Base-by-base conservation (phyloP, 1,284 basidiomycete genomes). In the Ganoderma lingzhi region DNA sequence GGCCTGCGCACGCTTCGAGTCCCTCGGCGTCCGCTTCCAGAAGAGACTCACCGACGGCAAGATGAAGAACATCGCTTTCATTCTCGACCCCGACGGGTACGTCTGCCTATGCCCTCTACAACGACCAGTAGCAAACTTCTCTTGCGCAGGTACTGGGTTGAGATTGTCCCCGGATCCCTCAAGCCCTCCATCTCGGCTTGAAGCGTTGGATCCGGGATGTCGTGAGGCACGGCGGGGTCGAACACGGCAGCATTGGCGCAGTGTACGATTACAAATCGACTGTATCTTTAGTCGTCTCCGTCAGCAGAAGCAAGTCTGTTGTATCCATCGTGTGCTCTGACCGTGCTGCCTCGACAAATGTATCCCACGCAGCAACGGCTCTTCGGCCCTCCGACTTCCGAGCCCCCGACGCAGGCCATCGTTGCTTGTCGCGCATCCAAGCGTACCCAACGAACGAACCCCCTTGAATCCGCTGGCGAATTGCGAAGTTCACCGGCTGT, bases 1-100 rank as follows among this genome's bases (percentile, higher is more conserved):
- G 71, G 94, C 96, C 2, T 97, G 96, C 75, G 91, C 86, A 61
- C 88, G 95, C 51, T 95, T 99, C 72, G 95, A 96, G 75, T 82
- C 87, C 70, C 86, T 96, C 23, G 92, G 92, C 6, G 96, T 97
- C 53, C 82, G 85, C 65, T 98, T 97, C 85, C 94, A 97, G 87
- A 98, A 98, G 85, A 88, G 87, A 70, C 91, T 91, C 53, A 90
- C 87, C 5, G 96, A 97, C 67, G 96, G 96, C 6, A 92, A 87
- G 79, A 97, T 98, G 94, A 90, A 82, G 80, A 55, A 93, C 76
- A 93, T 96, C 71, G 96, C 96, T 2, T 97, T 98, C 80, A 91
- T 96, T 76, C 83, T 95, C 80, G 96, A 97, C 81, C 95, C 95
- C 35, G 94, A 96, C 82, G 72, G 72, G 72, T 73, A 15, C 62